phyloP scores from a whole-genome alignment of 441 rosid species.

The Theobroma grandiflorum region DNA sequence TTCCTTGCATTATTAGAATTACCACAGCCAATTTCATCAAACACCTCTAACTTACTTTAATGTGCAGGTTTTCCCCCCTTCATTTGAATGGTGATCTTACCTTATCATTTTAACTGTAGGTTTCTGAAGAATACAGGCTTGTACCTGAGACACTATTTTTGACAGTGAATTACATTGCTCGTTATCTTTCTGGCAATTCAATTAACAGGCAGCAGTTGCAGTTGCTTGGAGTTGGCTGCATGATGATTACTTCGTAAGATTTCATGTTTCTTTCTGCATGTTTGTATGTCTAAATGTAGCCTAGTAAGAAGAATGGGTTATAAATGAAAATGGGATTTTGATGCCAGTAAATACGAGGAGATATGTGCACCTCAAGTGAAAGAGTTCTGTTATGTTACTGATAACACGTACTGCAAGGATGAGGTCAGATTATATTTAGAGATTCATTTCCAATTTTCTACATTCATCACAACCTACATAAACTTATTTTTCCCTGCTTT shows the following conservation, averaged over 20 bases:
- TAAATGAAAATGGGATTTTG: conserved; percentile 20
- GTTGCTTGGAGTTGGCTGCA: conserved; percentile 69
- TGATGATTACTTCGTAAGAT: conserved; percentile 75
- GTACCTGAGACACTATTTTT: conserved; percentile 59
- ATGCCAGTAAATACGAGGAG: conserved; percentile 67
- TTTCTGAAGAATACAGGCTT: conserved; percentile 68
- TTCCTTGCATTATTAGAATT: conserved; percentile 18
- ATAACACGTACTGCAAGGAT: conserved; percentile 59
- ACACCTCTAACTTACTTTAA: neutral
- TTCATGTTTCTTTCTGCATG: neutral
- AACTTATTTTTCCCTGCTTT: conserved; percentile 56
- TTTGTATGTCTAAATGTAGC: neutral
- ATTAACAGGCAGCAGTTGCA: conserved; percentile 61
- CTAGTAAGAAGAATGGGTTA: neutral
- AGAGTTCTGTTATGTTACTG: conserved; percentile 79
- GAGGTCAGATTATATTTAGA: conserved; percentile 51
- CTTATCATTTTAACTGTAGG: conserved; percentile 36
- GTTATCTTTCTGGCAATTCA: conserved; percentile 63
- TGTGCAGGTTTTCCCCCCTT: neutral
- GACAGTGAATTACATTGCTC: conserved; percentile 66
- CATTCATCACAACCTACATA: neutral
- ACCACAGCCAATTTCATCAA: conserved; percentile 19
- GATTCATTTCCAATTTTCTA: conserved; percentile 14
- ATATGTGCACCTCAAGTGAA: conserved; percentile 71
- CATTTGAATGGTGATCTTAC: conserved; percentile 9